phyloP scores from a whole-genome alignment of 2,329 filamentous ascomycete genomes.

The Pseudocercospora macadamiae region DNA sequence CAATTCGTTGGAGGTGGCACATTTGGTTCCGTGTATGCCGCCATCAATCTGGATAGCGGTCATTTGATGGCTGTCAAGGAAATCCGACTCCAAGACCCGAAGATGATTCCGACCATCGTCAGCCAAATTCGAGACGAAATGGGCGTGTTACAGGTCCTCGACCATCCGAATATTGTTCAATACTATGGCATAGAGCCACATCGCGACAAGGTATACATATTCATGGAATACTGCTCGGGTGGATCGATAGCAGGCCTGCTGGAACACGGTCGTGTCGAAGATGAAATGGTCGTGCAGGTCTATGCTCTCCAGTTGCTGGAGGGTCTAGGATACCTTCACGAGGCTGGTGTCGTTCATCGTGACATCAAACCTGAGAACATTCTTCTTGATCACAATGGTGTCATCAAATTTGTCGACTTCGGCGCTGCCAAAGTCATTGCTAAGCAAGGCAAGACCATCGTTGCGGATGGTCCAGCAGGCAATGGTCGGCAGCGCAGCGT shows the following conservation, averaged over 20 bases:
- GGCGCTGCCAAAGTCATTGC: constrained; percentile 97
- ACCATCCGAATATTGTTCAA: constrained; percentile 96
- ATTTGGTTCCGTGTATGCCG: constrained; percentile 95
- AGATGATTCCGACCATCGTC: constrained; percentile 91
- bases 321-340: constrained; percentile 89
- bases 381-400: constrained; percentile 92
- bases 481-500: constrained; percentile 69
- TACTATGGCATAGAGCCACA: constrained; percentile 99
- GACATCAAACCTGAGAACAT: constrained; percentile 99
- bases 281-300: constrained; percentile 96
- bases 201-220: constrained; percentile 98
- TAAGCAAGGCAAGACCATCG: constrained; percentile 84
- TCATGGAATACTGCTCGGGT: constrained; percentile 99
- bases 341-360: constrained; percentile 88
- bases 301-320: constrained; percentile 93
- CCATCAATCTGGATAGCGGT: constrained; percentile 94
- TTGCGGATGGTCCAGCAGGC: constrained; percentile 52
- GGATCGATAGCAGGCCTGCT: constrained; percentile 87
- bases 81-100: constrained; percentile 93
- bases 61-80: constrained; percentile 99
- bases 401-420: constrained; percentile 99
- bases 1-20: constrained; percentile 96
- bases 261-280: constrained; percentile 95
- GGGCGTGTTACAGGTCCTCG: constrained; percentile 90
- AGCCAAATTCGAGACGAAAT: constrained; percentile 96